Evolutionary conservation across 345 rosid genomes (phyloP), one percentile per base, ranked within the genome.

Genomic region (Citrus trifoliata): DNA sequence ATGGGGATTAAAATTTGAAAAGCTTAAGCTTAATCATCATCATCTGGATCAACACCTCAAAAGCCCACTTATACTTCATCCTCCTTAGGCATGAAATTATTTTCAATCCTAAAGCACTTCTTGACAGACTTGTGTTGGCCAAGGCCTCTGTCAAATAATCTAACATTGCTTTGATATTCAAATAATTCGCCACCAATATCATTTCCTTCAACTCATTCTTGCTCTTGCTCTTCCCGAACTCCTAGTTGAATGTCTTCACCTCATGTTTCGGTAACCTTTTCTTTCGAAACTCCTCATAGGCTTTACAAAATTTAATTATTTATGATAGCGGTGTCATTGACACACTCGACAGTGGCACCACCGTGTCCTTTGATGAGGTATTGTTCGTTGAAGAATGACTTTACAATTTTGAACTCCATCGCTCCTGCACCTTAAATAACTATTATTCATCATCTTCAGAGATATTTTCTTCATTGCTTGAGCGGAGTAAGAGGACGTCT

Each of bases 111-210:
- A 40, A 40, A 40, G 46, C 10, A 10, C 46, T 9, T 40, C 46
- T 10, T 9, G 3, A 2, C 13, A 9, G 0, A 40, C 0, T 40
- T 67, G 38, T 38, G 38, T 83, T 72, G 13, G 89, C 87, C 24
- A 71, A 59, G 5, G 78, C 53, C 69, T 60, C 76, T 51, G 35
- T 74, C 30, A 88, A 71, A 71, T 79, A 24, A 7, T 82, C 88
- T 37, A 87, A 76, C 58, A 85, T 63, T 9, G 67, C 66, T 33
- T 62, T 82, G 4, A 85, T 68, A 22, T 87, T 69, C n/a, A 87
- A 61, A 62, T 79, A 88, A 35, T 87, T 82, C 0, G 81, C 86
- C 1, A 79, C 89, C 56, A 81, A 7, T 1, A 87, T 60, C 71
- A 85, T 16, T 65, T 85, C 82, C n/a, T 70, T 81, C 70, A 10